These are phyloP conservation scores for Phylloporus arenicola DNA, from an alignment of 768 basidiomycete species.

Conservation along the genomic window DNA sequence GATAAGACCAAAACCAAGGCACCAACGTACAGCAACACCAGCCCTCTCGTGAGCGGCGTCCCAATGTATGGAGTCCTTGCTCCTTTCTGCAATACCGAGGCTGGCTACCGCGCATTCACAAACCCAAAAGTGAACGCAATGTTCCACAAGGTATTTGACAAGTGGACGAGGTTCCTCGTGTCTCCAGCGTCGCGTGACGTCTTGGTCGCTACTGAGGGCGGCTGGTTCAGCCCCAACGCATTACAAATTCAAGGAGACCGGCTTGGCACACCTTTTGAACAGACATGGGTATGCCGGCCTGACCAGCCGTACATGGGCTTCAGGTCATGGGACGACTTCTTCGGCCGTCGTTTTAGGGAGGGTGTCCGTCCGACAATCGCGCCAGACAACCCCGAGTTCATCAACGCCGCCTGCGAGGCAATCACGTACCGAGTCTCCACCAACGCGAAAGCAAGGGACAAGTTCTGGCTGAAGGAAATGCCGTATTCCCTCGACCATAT, in stretches of 20 bases:
- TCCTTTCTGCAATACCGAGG: slow-evolving; percentile 20
- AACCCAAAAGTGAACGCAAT: slow-evolving; percentile 41
- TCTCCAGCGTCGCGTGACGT: slow-evolving; percentile 40
- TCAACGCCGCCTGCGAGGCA: slow-evolving; percentile 53
- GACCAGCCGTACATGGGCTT: slow-evolving; percentile 40
- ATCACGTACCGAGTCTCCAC: slow-evolving; percentile 37
- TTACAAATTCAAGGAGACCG: slow-evolving; percentile 3
- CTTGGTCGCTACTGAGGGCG: slow-evolving; percentile 33
- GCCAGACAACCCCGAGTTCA: slow-evolving; percentile 27
- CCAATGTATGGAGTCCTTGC: slow-evolving; percentile 20
- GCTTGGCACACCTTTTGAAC: slow-evolving; percentile 28
- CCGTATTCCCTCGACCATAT: slow-evolving; percentile 57
- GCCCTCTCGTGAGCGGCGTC: slow-evolving; percentile 23
- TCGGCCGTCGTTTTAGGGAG: slow-evolving; percentile 40
- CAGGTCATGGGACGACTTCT: slow-evolving; percentile 52
- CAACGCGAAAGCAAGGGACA: slow-evolving; percentile 38
- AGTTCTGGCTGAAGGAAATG: slow-evolving; percentile 59
- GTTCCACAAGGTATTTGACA: slow-evolving; percentile 45
- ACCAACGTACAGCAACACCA: slow-evolving; percentile 13
- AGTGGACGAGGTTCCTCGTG: slow-evolving; percentile 45
- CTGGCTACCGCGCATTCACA: slow-evolving; percentile 20
- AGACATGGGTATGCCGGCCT: slow-evolving; percentile 40
- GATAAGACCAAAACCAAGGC: slow-evolving; percentile 13
- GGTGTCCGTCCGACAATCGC: slow-evolving; percentile 37
- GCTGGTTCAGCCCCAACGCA: slow-evolving; percentile 46